phyloP scores from a whole-genome alignment of 345 rosid genomes.

The Gossypium raimondii region DNA sequence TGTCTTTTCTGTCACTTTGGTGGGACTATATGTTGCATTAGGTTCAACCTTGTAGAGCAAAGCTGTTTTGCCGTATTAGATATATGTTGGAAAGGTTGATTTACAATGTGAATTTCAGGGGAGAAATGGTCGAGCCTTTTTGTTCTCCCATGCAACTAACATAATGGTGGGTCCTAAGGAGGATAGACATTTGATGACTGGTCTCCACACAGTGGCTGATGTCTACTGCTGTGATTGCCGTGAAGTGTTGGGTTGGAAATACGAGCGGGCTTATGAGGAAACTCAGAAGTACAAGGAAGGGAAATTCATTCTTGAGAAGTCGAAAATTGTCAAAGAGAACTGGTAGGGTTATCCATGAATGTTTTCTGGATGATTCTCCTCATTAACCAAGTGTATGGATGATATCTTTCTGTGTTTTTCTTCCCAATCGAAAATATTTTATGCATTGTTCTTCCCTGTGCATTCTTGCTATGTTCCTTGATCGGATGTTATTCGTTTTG shows the following conservation, averaged over 20 bases:
- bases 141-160: slow-evolving; percentile 39
- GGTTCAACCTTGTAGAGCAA: not conserved
- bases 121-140: slow-evolving; percentile 38
- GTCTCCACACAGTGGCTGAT: slow-evolving; percentile 41
- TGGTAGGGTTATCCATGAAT: slow-evolving; percentile 21
- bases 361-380: slow-evolving; percentile 1
- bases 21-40: not conserved
- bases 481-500: slow-evolving; percentile 20
- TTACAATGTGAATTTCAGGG: slow-evolving; percentile 23
- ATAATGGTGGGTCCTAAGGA: slow-evolving; percentile 34
- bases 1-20: not conserved
- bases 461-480: slow-evolving; percentile 19
- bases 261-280: slow-evolving; percentile 39
- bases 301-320: slow-evolving; percentile 41
- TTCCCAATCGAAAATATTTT: slow-evolving; percentile 11
- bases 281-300: slow-evolving; percentile 43
- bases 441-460: slow-evolving; percentile 11
- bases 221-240: slow-evolving; percentile 32
- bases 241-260: slow-evolving; percentile 38
- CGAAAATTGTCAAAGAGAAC: slow-evolving; percentile 33
- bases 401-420: slow-evolving; percentile 7
- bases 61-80: not conserved
- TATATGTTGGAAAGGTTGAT: slow-evolving; percentile 1
- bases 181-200: slow-evolving; percentile 35
- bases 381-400: slow-evolving; percentile 14